Evolutionary conservation across 768 basidiomycete species (phyloP).

Genomic region (Macrocybe gigantea): DNA sequence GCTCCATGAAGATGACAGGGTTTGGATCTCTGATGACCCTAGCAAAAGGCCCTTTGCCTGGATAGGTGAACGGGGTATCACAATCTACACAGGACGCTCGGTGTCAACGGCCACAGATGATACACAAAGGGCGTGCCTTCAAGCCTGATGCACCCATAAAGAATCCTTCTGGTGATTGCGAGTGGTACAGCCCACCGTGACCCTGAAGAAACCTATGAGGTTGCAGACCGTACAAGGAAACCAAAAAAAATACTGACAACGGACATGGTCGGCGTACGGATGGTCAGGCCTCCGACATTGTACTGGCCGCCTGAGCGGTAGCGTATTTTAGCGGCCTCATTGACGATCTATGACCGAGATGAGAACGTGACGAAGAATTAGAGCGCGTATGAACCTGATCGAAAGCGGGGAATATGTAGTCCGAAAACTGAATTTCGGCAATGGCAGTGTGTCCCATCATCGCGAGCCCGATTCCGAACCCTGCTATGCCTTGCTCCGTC

Average conservation of each 20-base stretch:
- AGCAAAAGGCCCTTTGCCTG: slow-evolving; percentile 94
- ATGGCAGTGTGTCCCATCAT: slow-evolving; percentile 93
- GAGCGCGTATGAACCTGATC: slow-evolving; percentile 57
- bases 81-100: slow-evolving; percentile 38
- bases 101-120: neutral
- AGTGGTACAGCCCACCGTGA: slow-evolving; percentile 91
- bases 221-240: neutral
- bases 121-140: slow-evolving; percentile 45
- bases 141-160: slow-evolving; percentile 89
- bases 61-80: slow-evolving; percentile 91
- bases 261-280: slow-evolving; percentile 84
- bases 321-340: slow-evolving; percentile 90
- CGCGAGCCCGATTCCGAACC: slow-evolving; percentile 89
- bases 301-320: slow-evolving; percentile 85
- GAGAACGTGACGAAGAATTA: neutral
- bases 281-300: slow-evolving; percentile 77
- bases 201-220: slow-evolving; percentile 26
- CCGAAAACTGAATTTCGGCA: slow-evolving; percentile 88
- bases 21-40: slow-evolving; percentile 88
- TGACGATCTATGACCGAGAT: slow-evolving; percentile 60
- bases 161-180: slow-evolving; percentile 92
- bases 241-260: slow-evolving; percentile 45
- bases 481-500: slow-evolving; percentile 91
- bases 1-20: slow-evolving; percentile 94
- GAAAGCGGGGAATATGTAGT: slow-evolving; percentile 93